Conservation (phyloP, 2,329 filamentous ascomycete genomes). For the Monosporascus ibericus region DNA sequence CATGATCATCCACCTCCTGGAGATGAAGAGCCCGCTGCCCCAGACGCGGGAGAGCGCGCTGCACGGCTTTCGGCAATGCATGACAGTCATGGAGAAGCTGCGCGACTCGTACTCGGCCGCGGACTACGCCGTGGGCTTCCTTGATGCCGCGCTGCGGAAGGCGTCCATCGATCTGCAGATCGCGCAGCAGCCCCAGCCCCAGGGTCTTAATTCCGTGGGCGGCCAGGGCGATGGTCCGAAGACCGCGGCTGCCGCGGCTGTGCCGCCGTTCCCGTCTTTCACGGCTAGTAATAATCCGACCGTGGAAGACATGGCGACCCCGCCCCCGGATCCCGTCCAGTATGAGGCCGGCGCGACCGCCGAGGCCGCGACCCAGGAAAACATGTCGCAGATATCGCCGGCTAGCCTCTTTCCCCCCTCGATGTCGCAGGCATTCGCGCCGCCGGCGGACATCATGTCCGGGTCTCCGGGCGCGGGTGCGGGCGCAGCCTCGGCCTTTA, state of each 20-base stretch:
- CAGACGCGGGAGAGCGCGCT: slow-evolving; percentile 67
- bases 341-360: slow-evolving; percentile 25
- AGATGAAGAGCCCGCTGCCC: slow-evolving; percentile 78
- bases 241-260: slow-evolving; percentile 25
- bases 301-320: slow-evolving; percentile 33
- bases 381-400: slow-evolving; percentile 1
- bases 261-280: slow-evolving; percentile 12
- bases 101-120: slow-evolving; percentile 87
- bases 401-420: slow-evolving; percentile 20
- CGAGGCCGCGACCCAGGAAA: slow-evolving; percentile 8
- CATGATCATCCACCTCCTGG: slow-evolving; percentile 87
- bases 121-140: slow-evolving; percentile 91
- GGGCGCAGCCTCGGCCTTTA: slow-evolving; percentile 11
- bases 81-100: slow-evolving; percentile 82
- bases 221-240: slow-evolving; percentile 6
- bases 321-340: slow-evolving; percentile 45
- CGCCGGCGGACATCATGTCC: slow-evolving; percentile 11
- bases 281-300: slow-evolving; percentile 8
- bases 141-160: slow-evolving; percentile 87
- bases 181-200: slow-evolving; percentile 15
- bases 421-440: slow-evolving; percentile 7
- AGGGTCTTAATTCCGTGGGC: neutral
- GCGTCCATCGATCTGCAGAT: slow-evolving; percentile 65
- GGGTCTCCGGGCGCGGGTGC: slow-evolving; percentile 4
- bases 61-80: slow-evolving; percentile 82